Evolutionary conservation across 805 yeast genomes (phyloP).

Genomic region (Pichia cephalocereana): DNA sequence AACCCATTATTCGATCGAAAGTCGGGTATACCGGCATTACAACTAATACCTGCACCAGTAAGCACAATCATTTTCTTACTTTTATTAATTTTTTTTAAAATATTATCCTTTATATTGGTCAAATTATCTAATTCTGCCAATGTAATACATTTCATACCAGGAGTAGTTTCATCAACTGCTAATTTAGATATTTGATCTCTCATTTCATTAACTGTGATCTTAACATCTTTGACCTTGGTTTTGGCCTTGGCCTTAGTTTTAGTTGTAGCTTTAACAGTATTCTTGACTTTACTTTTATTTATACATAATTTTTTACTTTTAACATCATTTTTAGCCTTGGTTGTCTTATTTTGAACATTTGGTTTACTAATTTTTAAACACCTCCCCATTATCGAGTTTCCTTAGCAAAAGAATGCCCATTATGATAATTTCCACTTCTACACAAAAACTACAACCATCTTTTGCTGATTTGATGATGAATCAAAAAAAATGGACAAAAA

Average conservation of each 20-base stretch:
- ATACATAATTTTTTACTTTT: too few species aligned
- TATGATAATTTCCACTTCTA: too few species aligned
- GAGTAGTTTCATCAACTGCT: background rate
- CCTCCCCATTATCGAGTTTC: too few species aligned
- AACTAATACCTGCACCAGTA: conserved; percentile 95
- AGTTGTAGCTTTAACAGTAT: background rate
- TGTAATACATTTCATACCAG: conserved; percentile 3
- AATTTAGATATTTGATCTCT: background rate
- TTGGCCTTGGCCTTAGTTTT: background rate
- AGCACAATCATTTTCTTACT: conserved; percentile 53
- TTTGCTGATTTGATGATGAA: background rate
- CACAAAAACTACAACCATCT: too few species aligned
- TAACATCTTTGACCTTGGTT: background rate
- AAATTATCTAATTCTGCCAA: conserved; percentile 1
- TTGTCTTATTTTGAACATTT: too few species aligned
- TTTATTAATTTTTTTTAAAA: conserved; percentile 35
- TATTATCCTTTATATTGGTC: conserved; percentile 14
- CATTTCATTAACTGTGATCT: background rate
- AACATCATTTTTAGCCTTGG: background rate
- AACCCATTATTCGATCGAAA: conserved; percentile 80
- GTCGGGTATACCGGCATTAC: conserved; percentile 96
- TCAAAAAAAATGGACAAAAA: background rate
- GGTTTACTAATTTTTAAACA: too few species aligned
- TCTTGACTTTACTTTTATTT: background rate
- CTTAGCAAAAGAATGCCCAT: too few species aligned